Conservation (phyloP, 306 rosid genomes). For the Sicyos baderoa region DNA sequence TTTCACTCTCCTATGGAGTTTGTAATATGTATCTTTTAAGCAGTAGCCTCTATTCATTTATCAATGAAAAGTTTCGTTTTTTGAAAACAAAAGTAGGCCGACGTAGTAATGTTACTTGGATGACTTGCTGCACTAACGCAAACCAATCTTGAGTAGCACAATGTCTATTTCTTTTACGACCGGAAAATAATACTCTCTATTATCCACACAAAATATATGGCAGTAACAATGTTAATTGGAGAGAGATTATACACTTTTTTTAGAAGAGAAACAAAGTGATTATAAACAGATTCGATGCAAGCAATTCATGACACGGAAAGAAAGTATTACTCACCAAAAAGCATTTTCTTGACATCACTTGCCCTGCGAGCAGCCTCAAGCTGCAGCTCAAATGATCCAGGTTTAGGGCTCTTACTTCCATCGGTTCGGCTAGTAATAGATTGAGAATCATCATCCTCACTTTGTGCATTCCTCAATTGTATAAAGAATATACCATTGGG, state of each 20-base stretch:
- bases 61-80: too few species aligned
- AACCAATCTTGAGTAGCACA: background rate
- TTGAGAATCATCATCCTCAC: conserved; percentile 22
- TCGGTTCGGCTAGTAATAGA: conserved; percentile 32
- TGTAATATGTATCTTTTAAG: too few species aligned
- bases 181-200: background rate
- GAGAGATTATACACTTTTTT: background rate
- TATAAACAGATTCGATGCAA: background rate
- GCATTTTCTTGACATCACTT: conserved; percentile 69
- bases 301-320: background rate
- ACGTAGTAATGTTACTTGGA: background rate
- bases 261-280: background rate
- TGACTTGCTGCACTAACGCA: background rate
- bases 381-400: conserved; percentile 66
- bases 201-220: background rate
- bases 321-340: conserved; percentile 58
- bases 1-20: too few species aligned
- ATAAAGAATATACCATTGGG: conserved; percentile 76
- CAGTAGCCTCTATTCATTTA: too few species aligned
- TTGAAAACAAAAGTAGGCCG: background rate
- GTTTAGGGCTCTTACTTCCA: conserved; percentile 37
- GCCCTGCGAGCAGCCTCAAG: conserved; percentile 99
- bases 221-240: background rate
- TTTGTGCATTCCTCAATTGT: conserved; percentile 33
- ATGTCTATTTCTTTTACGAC: too few species aligned